Evolutionary conservation across 495 filamentous ascomycete genomes (phyloP), one percentile per base, ranked within the genome.

Genomic region (Trichoderma asperelloides): DNA sequence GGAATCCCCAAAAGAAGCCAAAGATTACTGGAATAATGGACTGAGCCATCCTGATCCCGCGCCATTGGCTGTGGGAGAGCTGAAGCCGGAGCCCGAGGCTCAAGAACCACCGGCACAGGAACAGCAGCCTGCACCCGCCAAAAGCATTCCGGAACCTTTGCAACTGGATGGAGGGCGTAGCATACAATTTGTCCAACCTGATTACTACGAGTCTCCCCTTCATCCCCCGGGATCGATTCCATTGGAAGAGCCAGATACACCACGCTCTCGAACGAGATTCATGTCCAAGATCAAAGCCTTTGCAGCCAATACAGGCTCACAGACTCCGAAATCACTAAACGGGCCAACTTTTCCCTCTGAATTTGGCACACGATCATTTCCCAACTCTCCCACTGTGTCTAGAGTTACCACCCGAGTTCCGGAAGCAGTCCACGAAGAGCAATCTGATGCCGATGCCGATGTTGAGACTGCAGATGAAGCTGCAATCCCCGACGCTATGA

Each of bases 391-490:
- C 12, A 76, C 78, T 65, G 75, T 84, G 63, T 81, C 77, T 65
- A 84, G 79, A 43, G 74, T 77, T 30, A 64, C 74, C 13, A 67
- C 71, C 4, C 74, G 79, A 21, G 65, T 75, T 16, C 74, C 85
- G 27, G 80, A 85, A 49, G 81, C 83, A 3, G 73, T 85, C 41
- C 77, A 84, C 55, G 88, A 89, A 69, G 85, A 89, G 69, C 70
- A 75, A 66, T 84, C 81, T 66, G 88, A 88, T 71, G 75, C 73
- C 7, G 89, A 92, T 77, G 90, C 90, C 5, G 90, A 93, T 75
- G 90, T 88, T 12, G 89, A 92, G 71, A 93, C 84, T 18, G 81
- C 81, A 9, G 85, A 84, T 62, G 86, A 88, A 68, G 74, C 71
- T 25, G 70, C 78, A 47, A 77, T 76, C 9, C 80, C 76, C 12